Conservation (phyloP, 768 basidiomycete species). For the Clavaria fumosa region DNA sequence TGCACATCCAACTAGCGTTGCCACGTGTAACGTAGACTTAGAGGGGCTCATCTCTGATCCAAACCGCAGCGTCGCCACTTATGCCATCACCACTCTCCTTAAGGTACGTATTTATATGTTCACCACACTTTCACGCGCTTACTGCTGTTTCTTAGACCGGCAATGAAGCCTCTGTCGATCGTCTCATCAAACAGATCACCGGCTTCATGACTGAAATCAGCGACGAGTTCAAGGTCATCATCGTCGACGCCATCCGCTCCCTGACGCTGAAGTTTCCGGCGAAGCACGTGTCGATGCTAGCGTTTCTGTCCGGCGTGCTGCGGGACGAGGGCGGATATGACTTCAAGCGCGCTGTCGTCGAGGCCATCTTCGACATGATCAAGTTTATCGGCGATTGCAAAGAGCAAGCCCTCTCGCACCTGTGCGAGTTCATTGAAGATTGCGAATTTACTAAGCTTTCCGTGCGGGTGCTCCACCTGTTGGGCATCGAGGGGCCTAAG, state of each 20-base stretch:
- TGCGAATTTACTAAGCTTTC: conserved; percentile 99
- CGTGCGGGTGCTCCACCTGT: conserved; percentile 87
- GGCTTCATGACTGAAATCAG: conserved; percentile 99
- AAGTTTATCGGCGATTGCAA: conserved; percentile 92
- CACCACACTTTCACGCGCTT: conserved; percentile 1
- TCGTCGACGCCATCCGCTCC: conserved; percentile 95
- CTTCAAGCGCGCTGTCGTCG: conserved; percentile 97
- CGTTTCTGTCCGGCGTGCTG: conserved; percentile 90
- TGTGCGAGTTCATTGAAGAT: conserved; percentile 99
- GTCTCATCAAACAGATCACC: conserved; percentile 97
- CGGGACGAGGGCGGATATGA: conserved; percentile 99
- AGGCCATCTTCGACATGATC: conserved; percentile 99
- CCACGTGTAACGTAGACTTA: conserved; percentile 88
- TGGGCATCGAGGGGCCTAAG: conserved; percentile 92
- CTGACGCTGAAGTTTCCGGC: conserved; percentile 97
- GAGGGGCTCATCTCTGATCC: conserved; percentile 92
- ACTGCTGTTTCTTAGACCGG: conserved; percentile 50
- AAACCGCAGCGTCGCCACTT: conserved; percentile 94
- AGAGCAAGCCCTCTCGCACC: conserved; percentile 92
- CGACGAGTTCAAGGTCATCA: conserved; percentile 99
- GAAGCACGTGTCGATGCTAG: conserved; percentile 94
- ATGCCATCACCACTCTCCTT: conserved; percentile 94
- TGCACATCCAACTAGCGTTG: conserved; percentile 73
- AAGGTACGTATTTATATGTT: conserved; percentile 38
- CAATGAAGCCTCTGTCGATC: conserved; percentile 96